These are phyloP conservation scores for Apiospora arundinis DNA, from an alignment of 2,329 filamentous ascomycete genomes.

Conservation along the genomic window DNA sequence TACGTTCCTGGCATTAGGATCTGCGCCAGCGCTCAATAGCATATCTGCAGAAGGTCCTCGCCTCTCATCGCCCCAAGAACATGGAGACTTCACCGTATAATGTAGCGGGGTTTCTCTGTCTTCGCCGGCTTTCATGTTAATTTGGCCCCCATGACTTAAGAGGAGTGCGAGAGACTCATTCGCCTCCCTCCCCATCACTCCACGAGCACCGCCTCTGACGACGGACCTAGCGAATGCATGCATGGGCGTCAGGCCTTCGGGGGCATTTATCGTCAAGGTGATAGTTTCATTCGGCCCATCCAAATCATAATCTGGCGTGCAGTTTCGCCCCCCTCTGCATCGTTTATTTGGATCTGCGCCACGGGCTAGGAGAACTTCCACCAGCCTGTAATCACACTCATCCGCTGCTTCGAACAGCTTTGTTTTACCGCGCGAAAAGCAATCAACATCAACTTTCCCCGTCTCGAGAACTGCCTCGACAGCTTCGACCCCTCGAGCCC, in stretches of 20 bases:
- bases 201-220: background rate
- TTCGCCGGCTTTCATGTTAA: background rate
- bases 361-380: background rate
- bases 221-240: background rate
- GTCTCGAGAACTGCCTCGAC: background rate
- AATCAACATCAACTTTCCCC: constrained; percentile 8
- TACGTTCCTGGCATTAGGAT: constrained; percentile 1
- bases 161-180: constrained; percentile 6
- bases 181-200: background rate
- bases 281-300: background rate
- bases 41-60: background rate
- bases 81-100: background rate
- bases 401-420: background rate
- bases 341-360: background rate
- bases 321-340: background rate
- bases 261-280: background rate
- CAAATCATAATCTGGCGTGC: background rate
- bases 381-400: background rate
- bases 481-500: background rate
- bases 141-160: background rate
- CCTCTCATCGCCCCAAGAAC: background rate
- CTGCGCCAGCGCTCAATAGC: constrained; percentile 8
- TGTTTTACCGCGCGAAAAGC: background rate
- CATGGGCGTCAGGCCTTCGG: background rate
- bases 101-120: background rate